Percentiles rank a stretch among this genome's conserved stretches.
phyloP scores from a whole-genome alignment of 495 filamentous ascomycete species.

The Echria macrotheca region DNA sequence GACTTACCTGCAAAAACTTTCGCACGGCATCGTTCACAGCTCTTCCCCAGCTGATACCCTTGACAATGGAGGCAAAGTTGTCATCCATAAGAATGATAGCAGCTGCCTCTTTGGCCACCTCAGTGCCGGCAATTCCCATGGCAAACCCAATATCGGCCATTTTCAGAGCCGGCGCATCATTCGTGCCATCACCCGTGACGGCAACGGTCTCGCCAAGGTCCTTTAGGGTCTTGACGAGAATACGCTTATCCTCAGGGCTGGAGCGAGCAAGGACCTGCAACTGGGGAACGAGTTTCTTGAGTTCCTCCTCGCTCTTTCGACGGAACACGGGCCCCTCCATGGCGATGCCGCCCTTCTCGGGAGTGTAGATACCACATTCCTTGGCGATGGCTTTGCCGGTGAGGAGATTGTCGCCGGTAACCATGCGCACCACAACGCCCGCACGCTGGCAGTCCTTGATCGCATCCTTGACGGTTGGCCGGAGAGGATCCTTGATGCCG shows the following conservation, averaged over 20 bases:
- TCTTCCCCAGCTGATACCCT: constrained; percentile 83
- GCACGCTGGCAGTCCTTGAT: constrained; percentile 70
- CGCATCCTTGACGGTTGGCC: constrained; percentile 68
- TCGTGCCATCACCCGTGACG: constrained; percentile 85
- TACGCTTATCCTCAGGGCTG: constrained; percentile 81
- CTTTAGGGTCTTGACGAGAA: constrained; percentile 69
- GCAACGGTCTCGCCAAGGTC: constrained; percentile 73
- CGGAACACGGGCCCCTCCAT: constrained; percentile 87
- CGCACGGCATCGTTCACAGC: constrained; percentile 89
- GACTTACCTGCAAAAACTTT: constrained; percentile 71
- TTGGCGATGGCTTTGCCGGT: constrained; percentile 77
- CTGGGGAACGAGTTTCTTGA: constrained; percentile 64
- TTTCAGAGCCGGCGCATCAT: constrained; percentile 82
- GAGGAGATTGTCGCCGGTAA: constrained; percentile 79
- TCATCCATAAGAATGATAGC: constrained; percentile 89
- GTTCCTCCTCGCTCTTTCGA: constrained; percentile 60
- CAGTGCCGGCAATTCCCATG: constrained; percentile 87
- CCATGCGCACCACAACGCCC: constrained; percentile 83
- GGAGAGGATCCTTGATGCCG: constrained; percentile 86
- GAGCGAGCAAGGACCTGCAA: constrained; percentile 83
- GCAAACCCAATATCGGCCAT: constrained; percentile 90
- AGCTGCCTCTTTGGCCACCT: constrained; percentile 88
- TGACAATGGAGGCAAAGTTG: constrained; percentile 82
- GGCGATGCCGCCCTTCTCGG: constrained; percentile 63
- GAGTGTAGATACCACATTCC: constrained; percentile 79